Percentiles rank a stretch among this genome's conserved stretches.
These are phyloP conservation scores for Dendrobium officinale DNA, from an alignment of 106 monocot genomes.

Conservation along the genomic window DNA sequence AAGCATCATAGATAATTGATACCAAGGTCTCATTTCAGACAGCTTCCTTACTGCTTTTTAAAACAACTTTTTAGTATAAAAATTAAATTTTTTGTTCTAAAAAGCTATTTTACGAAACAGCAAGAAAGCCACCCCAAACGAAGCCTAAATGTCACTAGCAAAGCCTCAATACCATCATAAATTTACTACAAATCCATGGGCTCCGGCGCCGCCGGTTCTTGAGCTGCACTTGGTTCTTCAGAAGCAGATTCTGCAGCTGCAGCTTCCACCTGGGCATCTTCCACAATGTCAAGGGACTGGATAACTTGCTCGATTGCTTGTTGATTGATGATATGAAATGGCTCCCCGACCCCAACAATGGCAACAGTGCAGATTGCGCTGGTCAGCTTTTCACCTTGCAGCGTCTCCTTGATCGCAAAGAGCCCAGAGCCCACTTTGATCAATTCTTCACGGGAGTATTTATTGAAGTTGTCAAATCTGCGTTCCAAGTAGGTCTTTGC, in stretches of 20 bases:
- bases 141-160: not conserved
- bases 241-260: constrained; percentile 7
- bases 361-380: constrained; percentile 81
- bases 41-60: too few relatives aligned
- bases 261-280: constrained; percentile 28
- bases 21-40: too few relatives aligned
- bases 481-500: constrained; percentile 89
- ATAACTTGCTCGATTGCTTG: constrained; percentile 63
- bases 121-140: too few relatives aligned
- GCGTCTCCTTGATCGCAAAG: constrained; percentile 90
- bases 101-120: too few relatives aligned
- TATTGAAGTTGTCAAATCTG: constrained; percentile 35
- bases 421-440: constrained; percentile 88
- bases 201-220: constrained; percentile 24
- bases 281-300: constrained; percentile 51
- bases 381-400: constrained; percentile 88
- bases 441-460: constrained; percentile 63
- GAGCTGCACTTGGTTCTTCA: constrained; percentile 16
- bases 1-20: not conserved
- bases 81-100: too few relatives aligned
- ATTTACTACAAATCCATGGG: constrained; percentile 44
- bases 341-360: constrained; percentile 62
- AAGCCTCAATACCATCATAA: not conserved
- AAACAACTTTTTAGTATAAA: too few relatives aligned
- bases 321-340: constrained; percentile 61